Evolutionary conservation across 176 grass and related monocot species (phyloP).

Genomic region (Phyllostachys edulis): DNA sequence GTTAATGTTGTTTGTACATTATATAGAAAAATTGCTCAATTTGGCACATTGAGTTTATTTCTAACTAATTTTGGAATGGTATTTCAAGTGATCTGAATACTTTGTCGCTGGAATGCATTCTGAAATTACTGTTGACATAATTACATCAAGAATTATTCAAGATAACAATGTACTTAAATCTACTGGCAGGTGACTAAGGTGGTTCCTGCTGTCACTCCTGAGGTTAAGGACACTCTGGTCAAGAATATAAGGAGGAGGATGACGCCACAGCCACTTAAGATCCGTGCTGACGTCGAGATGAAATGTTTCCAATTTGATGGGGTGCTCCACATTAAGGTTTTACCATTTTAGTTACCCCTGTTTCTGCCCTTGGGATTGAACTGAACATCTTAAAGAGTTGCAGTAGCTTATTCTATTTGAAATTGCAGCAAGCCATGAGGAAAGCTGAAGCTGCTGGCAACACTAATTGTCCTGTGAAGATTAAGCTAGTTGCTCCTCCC

Average conservation of each 20-base stretch:
- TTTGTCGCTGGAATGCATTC: not conserved
- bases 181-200: slow-evolving; percentile 71
- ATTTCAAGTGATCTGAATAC: not conserved
- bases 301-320: slow-evolving; percentile 94
- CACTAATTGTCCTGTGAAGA: slow-evolving; percentile 74
- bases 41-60: not conserved
- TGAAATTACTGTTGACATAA: not conserved
- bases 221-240: slow-evolving; percentile 80
- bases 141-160: not conserved
- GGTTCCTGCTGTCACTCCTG: slow-evolving; percentile 63
- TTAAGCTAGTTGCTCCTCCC: slow-evolving; percentile 78
- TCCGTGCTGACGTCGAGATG: slow-evolving; percentile 88
- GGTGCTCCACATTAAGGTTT: slow-evolving; percentile 91
- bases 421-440: slow-evolving; percentile 73
- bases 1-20: not conserved
- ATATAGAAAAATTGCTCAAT: not conserved
- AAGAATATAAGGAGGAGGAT: slow-evolving; percentile 90
- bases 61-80: not conserved
- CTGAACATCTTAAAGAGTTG: not conserved
- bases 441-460: slow-evolving; percentile 75
- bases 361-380: not conserved
- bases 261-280: slow-evolving; percentile 91
- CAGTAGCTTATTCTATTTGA: not conserved
- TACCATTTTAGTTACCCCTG: not conserved
- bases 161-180: slow-evolving; percentile 8